Base-by-base conservation (phyloP, 352 stramenopile species). In the Globisporangium emineosum region DNA sequence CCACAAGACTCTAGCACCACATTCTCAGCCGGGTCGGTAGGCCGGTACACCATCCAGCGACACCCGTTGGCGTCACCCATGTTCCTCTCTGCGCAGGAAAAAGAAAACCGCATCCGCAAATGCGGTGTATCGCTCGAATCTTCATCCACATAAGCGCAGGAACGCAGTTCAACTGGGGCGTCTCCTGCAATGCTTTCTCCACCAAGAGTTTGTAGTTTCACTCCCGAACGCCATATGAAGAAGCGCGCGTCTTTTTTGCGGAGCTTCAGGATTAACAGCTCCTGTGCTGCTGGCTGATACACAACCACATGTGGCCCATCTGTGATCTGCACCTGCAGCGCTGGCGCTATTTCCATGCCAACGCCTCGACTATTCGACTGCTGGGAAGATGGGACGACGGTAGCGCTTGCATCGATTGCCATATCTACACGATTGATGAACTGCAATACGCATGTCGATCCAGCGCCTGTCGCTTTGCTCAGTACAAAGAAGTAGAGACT, bases 261-360 rank as follows among this genome's bases (percentile, higher is more conserved):
- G 5, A 79, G 62, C 27, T 62, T 76, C 52, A 77, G 61, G 43
- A 75, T 47, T 1, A 54, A 45, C 2, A 73, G 27, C 19, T 65
- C 37, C 3, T 60, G 52, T 2, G 53, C 19, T 1, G 47, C 0
- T 33, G 43, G 43, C 8, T 73, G 30, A 63, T 76, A 74, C 8
- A 83, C 57, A 17, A 83, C n/a, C 13, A 72, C 57, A 32, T 72
- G 52, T 1, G 78, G 78, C 47, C 78, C 78, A 30, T 85, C 72
- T 5, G 57, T 60, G 27, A 83, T 5, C 42, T 73, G 65, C 43
- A 75, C 57, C 19, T 83, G 74, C 19, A 78, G 23, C 9, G n/a
- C 25, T 23, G 43, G 12, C 19, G n/a, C 5, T 32, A 23, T 47
- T 25, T 6, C 32, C 13, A 27, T 19, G 2, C 1, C 5, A 13